phyloP scores from a whole-genome alignment of 768 basidiomycete genomes.

The Cyathus striatus region DNA sequence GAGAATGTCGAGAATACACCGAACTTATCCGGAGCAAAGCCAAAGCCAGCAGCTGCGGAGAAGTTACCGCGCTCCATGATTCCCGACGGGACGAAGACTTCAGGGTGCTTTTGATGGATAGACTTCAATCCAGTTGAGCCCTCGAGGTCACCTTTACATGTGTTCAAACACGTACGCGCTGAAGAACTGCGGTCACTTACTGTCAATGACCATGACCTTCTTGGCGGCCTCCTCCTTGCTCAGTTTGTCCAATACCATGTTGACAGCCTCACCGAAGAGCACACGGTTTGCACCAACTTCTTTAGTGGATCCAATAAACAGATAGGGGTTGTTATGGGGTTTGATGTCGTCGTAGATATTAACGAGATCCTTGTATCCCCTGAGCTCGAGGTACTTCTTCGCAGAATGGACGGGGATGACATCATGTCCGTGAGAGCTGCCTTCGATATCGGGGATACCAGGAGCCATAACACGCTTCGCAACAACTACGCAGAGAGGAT shows the following conservation, averaged over 20 bases:
- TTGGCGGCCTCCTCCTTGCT: slow-evolving; percentile 70
- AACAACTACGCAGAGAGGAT: slow-evolving; percentile 52
- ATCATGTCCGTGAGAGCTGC: slow-evolving; percentile 77
- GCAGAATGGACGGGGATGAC: slow-evolving; percentile 82
- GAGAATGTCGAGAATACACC: slow-evolving; percentile 91
- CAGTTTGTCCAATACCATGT: slow-evolving; percentile 67
- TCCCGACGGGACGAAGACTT: slow-evolving; percentile 81
- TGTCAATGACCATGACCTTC: slow-evolving; percentile 87
- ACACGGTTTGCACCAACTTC: slow-evolving; percentile 79
- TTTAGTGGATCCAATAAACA: slow-evolving; percentile 66
- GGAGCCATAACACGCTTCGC: slow-evolving; percentile 67
- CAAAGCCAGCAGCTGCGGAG: slow-evolving; percentile 82
- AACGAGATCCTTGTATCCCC: slow-evolving; percentile 52
- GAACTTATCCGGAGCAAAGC: slow-evolving; percentile 75
- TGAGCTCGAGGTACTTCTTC: slow-evolving; percentile 61
- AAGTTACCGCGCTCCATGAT: slow-evolving; percentile 87
- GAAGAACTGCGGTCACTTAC: slow-evolving; percentile 36
- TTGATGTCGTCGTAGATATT: slow-evolving; percentile 63
- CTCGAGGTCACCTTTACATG: slow-evolving; percentile 64
- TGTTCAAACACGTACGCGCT: not conserved
- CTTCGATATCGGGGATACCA: slow-evolving; percentile 72
- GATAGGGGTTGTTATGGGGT: slow-evolving; percentile 47
- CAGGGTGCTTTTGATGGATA: slow-evolving; percentile 87
- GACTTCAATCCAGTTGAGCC: slow-evolving; percentile 86
- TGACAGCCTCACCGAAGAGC: slow-evolving; percentile 82